A percentile compares a stretch with the other conserved stretches of the same genome.
Evolutionary conservation across 345 rosid genomes (phyloP).

Genomic region (Populus alba): DNA sequence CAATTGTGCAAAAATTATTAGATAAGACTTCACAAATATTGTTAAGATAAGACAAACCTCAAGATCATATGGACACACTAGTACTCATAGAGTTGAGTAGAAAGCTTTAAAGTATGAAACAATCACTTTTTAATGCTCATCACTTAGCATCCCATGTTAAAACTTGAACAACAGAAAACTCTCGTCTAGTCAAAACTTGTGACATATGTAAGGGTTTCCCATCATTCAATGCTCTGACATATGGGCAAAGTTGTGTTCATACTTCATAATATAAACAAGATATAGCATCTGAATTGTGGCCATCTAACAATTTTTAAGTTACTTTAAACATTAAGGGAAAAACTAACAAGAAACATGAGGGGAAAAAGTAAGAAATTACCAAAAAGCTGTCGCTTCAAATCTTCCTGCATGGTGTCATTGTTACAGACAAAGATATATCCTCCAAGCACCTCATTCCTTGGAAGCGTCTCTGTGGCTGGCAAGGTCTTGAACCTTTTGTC

Average conservation of each 20-base stretch:
- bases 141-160: neutral
- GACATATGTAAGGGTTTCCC: neutral
- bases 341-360: neutral
- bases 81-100: neutral
- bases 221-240: neutral
- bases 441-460: slow-evolving; percentile 93
- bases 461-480: slow-evolving; percentile 93
- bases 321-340: neutral
- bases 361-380: slow-evolving; percentile 41
- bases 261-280: neutral
- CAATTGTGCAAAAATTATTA: slow-evolving; percentile 14
- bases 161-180: neutral
- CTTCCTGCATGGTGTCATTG: slow-evolving; percentile 99
- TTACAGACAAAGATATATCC: slow-evolving; percentile 97
- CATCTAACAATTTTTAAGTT: neutral
- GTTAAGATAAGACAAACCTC: neutral
- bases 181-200: too few species aligned
- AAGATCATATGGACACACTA: neutral
- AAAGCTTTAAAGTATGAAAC: neutral
- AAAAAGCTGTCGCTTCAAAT: slow-evolving; percentile 84
- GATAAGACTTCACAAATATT: neutral
- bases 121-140: neutral
- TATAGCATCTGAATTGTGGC: neutral
- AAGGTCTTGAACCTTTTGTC: slow-evolving; percentile 87
- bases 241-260: neutral